Conservation (phyloP, 768 basidiomycete species). For the Boletellus sp. region DNA sequence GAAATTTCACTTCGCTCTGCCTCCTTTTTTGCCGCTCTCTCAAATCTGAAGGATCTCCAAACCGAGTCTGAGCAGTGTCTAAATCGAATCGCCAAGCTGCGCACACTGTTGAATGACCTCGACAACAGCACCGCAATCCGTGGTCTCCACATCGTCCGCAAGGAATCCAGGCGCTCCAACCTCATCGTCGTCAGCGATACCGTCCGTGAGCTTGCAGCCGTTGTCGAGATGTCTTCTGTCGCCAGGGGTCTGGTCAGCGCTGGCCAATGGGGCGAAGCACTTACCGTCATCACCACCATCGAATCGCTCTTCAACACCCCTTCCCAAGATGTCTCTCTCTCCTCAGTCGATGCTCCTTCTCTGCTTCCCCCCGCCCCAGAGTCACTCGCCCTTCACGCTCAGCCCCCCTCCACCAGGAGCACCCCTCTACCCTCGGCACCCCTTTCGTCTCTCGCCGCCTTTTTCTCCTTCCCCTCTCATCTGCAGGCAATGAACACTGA, state of each 20-base stretch:
- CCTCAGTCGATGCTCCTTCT: conserved; percentile 21
- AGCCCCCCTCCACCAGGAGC: conserved; percentile 23
- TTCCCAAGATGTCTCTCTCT: conserved; percentile 1
- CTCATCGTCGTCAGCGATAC: conserved; percentile 59
- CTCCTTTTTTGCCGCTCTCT: conserved; percentile 93
- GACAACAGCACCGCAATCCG: conserved; percentile 74
- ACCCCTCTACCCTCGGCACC: conserved; percentile 40
- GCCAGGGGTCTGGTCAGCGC: conserved; percentile 71
- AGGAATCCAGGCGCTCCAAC: conserved; percentile 58
- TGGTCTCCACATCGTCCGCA: conserved; percentile 71
- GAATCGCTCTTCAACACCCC: conserved; percentile 50
- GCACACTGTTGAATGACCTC: conserved; percentile 66
- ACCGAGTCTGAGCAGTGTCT: conserved; percentile 85
- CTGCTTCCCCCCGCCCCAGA: conserved; percentile 38
- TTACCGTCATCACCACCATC: conserved; percentile 69
- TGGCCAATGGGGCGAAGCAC: conserved; percentile 85
- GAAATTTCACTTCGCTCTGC: conserved; percentile 89
- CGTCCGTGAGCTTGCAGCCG: conserved; percentile 59
- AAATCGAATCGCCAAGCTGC: conserved; percentile 67
- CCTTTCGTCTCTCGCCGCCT: conserved; percentile 67
- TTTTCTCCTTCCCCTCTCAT: conserved; percentile 70
- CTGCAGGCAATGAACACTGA: conserved; percentile 68
- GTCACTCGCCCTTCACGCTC: conserved; percentile 12
- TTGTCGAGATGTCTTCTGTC: conserved; percentile 74
- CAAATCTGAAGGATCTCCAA: conserved; percentile 91